phyloP scores from a whole-genome alignment of 148 eudicot species.

The Selenicereus undatus region DNA sequence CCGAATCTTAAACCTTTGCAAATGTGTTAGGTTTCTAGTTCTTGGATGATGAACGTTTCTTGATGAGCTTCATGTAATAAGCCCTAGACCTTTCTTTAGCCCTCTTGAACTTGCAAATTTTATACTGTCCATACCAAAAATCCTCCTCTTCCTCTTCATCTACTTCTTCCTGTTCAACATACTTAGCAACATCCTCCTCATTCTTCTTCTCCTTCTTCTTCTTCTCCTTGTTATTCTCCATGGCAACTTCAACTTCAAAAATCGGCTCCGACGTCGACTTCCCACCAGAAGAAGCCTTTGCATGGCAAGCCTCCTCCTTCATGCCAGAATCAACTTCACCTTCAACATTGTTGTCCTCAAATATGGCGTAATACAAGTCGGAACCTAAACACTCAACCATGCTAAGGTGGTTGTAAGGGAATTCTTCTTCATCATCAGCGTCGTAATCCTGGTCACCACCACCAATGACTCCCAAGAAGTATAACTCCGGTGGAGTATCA shows the following conservation, averaged over 20 bases:
- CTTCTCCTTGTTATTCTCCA: not conserved
- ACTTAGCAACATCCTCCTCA: not conserved
- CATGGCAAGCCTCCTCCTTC: not conserved
- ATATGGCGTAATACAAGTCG: not conserved
- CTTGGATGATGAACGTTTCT: not conserved
- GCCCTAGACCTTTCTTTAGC: not conserved
- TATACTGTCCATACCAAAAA: not conserved
- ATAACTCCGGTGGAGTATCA: not conserved
- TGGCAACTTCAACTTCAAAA: too few relatives aligned
- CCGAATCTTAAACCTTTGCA: too few relatives aligned
- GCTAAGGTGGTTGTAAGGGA: too few relatives aligned
- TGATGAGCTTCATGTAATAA: not conserved
- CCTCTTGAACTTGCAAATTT: not conserved
- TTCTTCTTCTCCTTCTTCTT: not conserved
- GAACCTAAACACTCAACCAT: not conserved
- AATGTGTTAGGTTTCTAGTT: not conserved
- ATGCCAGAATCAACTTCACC: not conserved
- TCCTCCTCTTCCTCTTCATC: not conserved
- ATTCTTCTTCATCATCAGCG: too few relatives aligned
- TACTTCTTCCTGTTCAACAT: not conserved
- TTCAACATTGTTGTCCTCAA: too few relatives aligned
- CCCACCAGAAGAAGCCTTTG: too few relatives aligned
- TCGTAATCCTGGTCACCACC: not conserved
- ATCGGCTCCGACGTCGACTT: too few relatives aligned
- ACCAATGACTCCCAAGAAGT: not conserved